Evolutionary conservation across 2,329 filamentous ascomycete species (phyloP).

Genomic region (Calycina marina): DNA sequence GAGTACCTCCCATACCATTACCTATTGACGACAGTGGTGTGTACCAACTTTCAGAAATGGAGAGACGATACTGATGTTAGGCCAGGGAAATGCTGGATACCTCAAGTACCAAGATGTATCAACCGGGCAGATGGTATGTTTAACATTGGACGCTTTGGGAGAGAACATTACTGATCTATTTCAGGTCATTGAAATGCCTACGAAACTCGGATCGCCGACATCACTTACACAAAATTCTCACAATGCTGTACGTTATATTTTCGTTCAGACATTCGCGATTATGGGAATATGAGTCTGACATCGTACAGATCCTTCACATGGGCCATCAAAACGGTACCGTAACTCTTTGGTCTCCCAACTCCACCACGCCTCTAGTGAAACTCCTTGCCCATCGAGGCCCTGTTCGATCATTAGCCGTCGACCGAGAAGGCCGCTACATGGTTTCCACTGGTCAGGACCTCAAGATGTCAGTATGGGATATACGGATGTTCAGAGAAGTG

Average conservation of each 20-base stretch:
- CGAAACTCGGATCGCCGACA: constrained; percentile 69
- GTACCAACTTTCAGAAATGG: constrained; percentile 23
- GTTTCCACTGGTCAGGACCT: constrained; percentile 80
- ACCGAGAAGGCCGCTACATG: constrained; percentile 90
- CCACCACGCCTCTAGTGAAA: constrained; percentile 74
- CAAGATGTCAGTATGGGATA: constrained; percentile 91
- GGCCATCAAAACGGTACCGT: constrained; percentile 94
- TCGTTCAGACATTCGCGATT: no score
- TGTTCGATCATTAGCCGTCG: constrained; percentile 70
- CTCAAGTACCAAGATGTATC: constrained; percentile 93
- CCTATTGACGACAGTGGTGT: constrained; percentile 69
- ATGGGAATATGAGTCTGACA: background rate
- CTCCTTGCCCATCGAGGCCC: constrained; percentile 81
- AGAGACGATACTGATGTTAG: constrained; percentile 8
- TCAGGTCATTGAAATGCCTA: constrained; percentile 63
- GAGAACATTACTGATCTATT: no score
- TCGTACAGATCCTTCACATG: constrained; percentile 59
- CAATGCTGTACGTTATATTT: constrained; percentile 43
- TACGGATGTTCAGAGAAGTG: constrained; percentile 85
- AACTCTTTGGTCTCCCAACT: constrained; percentile 91
- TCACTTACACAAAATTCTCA: constrained; percentile 78
- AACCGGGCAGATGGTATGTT: constrained; percentile 60
- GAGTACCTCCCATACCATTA: constrained; percentile 97
- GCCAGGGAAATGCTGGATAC: constrained; percentile 62
- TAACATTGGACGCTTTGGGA: no score